These are phyloP conservation scores for Naumovozyma dairenensis DNA, from an alignment of 805 yeast species.

Conservation along the genomic window DNA sequence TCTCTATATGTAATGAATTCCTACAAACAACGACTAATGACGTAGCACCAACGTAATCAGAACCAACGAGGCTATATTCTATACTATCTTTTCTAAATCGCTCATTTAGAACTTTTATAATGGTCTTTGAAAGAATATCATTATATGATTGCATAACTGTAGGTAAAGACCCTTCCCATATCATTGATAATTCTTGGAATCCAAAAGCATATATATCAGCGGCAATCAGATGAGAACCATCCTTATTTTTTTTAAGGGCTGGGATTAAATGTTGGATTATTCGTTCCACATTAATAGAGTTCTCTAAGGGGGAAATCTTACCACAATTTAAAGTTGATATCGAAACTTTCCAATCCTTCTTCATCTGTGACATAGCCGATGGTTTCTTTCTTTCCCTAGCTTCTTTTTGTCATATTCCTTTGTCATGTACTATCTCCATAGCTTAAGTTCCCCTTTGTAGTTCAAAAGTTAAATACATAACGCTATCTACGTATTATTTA, in stretches of 20 bases:
- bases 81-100: constrained; percentile 29
- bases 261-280: constrained; percentile 28
- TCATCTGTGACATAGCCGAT: too few species aligned
- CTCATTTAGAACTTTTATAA: constrained; percentile 29
- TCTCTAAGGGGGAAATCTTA: constrained; percentile 33
- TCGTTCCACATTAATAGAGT: constrained; percentile 26
- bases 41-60: constrained; percentile 46
- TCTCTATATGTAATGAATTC: constrained; percentile 29
- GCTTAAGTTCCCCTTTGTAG: too few species aligned
- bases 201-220: constrained; percentile 52
- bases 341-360: constrained; percentile 15
- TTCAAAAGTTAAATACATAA: too few species aligned
- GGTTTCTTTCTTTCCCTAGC: too few species aligned
- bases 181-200: constrained; percentile 52
- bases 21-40: constrained; percentile 41
- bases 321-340: constrained; percentile 48
- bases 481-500: too few species aligned
- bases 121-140: constrained; percentile 27
- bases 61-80: constrained; percentile 35
- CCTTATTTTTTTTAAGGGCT: too few species aligned
- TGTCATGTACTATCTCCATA: too few species aligned
- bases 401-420: too few species aligned
- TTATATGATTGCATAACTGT: constrained; percentile 31
- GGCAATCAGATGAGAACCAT: too few species aligned
- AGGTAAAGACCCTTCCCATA: constrained; percentile 44